These are phyloP conservation scores for Lactarius evosmus DNA, from an alignment of 768 basidiomycete species.

Conservation along the genomic window DNA sequence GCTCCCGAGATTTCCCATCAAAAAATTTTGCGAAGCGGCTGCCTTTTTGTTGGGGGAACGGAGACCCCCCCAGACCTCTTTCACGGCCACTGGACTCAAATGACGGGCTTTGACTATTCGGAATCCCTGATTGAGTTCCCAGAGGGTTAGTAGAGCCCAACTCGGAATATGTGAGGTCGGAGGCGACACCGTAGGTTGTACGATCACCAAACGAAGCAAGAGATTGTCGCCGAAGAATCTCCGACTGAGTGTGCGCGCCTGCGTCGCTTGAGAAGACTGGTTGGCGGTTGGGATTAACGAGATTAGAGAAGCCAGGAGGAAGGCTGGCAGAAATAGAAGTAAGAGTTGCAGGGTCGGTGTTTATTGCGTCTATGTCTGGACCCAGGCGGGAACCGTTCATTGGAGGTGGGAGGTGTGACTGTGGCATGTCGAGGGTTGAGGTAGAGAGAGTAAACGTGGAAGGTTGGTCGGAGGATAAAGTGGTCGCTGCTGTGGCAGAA, in stretches of 20 bases:
- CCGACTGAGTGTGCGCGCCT: constrained; percentile 10
- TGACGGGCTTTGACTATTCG: constrained; percentile 25
- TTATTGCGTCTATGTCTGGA: constrained; percentile 7
- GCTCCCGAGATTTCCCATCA: constrained; percentile 57
- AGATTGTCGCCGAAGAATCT: constrained; percentile 23
- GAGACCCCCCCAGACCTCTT: constrained; percentile 36
- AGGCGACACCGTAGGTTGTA: constrained; percentile 7
- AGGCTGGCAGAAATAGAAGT: constrained; percentile 3
- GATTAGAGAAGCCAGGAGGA: constrained; percentile 19
- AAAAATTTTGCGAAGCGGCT: constrained; percentile 89
- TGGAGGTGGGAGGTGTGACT: constrained; percentile 25
- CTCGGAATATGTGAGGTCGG: constrained; percentile 21
- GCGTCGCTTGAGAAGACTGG: constrained; percentile 16
- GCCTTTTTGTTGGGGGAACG: constrained; percentile 58
- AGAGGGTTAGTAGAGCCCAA: constrained; percentile 13
- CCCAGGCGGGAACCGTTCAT: constrained; percentile 12
- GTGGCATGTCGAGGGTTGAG: constrained; percentile 28
- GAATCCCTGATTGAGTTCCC: constrained; percentile 16
- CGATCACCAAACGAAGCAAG: constrained; percentile 21
- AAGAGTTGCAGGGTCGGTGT: not conserved
- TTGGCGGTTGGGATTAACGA: constrained; percentile 11
- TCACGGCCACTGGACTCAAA: constrained; percentile 28
- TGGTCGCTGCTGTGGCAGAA: constrained; percentile 23
- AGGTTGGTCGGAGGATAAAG: constrained; percentile 20
- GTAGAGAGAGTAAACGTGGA: constrained; percentile 25